Base-by-base conservation (phyloP, 1,284 basidiomycete genomes). In the Agroathelia rolfsii region DNA sequence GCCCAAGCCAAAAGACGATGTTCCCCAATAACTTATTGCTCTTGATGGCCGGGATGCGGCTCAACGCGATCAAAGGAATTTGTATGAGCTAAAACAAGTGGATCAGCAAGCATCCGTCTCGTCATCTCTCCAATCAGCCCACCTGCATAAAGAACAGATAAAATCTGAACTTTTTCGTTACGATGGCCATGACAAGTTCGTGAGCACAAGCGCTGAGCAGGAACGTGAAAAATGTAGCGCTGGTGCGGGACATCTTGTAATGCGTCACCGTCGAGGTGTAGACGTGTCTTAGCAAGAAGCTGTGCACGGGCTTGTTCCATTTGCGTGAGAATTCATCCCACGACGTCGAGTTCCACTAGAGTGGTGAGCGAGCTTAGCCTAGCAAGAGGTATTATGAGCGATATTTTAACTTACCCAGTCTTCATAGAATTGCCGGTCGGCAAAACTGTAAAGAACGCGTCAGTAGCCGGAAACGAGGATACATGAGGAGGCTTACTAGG, bases 311-410 rank as follows among this genome's bases (percentile, higher is more conserved):
- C 46, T 85, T 88, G 62, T 95, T 95, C 92, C 92, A 95, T 59
- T 93, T 92, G 30, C 92, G 77, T 5, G 88, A 83, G 57, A 95
- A 98, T 53, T 96, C 89, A 50, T 96, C 95, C 83, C 88, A 94
- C 3, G 84, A 85, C 0, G 84, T 90, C 1, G 88, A 87, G 60
- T 97, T 98, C 94, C 94, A 97, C 83, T 74, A 11, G 24, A 27
- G n/a, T 7, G 7, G 5, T 16, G 33, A 4, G 10, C 36, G 22
- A 37, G 21, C 14, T 35, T 19, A 28, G 29, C 17, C 17, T 15
- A 55, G 30, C 9, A 24, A 25, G 34, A 16, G 30, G 13, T 22
- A 24, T 16, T 28, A 13, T 30, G 20, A 30, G n/a, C 21, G 15
- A n/a, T 25, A 24, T 39, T 3, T 23, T 27, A 13, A 48, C 56